Evolutionary conservation across 208 protist species (phyloP).

Genomic region (Trypanosoma vivax): DNA sequence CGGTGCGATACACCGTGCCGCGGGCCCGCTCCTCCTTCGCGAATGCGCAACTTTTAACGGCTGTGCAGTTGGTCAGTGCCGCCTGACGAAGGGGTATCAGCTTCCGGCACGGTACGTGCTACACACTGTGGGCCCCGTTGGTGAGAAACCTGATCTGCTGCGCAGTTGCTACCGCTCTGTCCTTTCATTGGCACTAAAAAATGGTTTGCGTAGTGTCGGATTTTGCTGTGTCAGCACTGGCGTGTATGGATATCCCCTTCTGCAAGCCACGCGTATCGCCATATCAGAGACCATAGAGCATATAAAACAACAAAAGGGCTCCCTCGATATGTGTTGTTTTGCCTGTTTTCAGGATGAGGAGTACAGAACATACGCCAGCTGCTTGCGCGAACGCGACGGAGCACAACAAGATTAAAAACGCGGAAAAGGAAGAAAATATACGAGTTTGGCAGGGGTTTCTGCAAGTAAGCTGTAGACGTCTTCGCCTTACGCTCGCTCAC

Average conservation of each 20-base stretch:
- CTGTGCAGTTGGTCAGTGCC: constrained; percentile 48
- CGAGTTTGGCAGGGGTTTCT: too few relatives aligned
- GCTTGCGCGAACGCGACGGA: constrained; percentile 6
- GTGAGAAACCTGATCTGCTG: constrained; percentile 45
- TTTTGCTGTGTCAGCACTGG: constrained; percentile 84
- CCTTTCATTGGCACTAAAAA: constrained; percentile 30
- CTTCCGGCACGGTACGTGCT: constrained; percentile 65
- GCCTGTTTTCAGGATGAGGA: constrained; percentile 42
- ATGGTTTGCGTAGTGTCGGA: constrained; percentile 48
- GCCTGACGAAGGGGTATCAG: constrained; percentile 62
- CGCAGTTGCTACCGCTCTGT: constrained; percentile 47
- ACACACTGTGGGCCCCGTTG: constrained; percentile 78
- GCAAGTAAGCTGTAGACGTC: too few relatives aligned
- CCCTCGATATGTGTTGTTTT: constrained; percentile 46
- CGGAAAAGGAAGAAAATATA: not conserved
- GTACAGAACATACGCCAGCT: constrained; percentile 14
- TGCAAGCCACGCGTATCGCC: constrained; percentile 47
- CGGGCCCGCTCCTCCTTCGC: constrained; percentile 47
- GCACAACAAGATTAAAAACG: not conserved
- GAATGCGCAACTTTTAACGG: constrained; percentile 49
- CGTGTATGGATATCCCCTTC: constrained; percentile 81
- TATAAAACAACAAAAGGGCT: constrained; percentile 22
- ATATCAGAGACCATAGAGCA: constrained; percentile 32
- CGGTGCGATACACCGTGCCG: constrained; percentile 66
- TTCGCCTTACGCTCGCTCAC: too few relatives aligned